Percentiles rank a stretch among this genome's conserved stretches.
Conservation (phyloP, 768 basidiomycete species). For the Mycena rosella region DNA sequence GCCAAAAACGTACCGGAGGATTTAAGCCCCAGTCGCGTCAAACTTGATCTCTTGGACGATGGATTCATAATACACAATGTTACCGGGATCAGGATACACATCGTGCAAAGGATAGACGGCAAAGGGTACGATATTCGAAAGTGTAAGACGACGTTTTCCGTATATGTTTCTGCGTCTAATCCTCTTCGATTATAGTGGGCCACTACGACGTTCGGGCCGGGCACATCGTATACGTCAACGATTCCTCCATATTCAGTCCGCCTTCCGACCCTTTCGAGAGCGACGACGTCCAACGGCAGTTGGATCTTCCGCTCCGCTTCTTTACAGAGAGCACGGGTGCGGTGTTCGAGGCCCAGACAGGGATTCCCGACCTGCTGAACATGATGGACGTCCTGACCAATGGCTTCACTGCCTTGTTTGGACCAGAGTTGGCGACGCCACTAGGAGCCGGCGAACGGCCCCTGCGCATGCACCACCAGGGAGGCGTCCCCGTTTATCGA, state of each 20-base stretch:
- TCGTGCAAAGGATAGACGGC: conserved; percentile 71
- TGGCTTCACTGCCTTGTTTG: conserved; percentile 80
- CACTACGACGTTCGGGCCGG: conserved; percentile 85
- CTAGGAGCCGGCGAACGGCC: conserved; percentile 37
- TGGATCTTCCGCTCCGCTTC: conserved; percentile 71
- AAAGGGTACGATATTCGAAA: conserved; percentile 89
- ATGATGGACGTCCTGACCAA: conserved; percentile 63
- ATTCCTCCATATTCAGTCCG: conserved; percentile 59
- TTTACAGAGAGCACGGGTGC: conserved; percentile 67
- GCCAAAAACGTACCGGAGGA: conserved; percentile 74
- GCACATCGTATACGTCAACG: conserved; percentile 86
- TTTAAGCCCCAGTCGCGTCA: conserved; percentile 72
- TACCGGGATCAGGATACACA: conserved; percentile 81
- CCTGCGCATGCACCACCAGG: conserved; percentile 61
- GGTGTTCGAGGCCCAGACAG: conserved; percentile 54
- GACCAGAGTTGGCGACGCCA: conserved; percentile 64
- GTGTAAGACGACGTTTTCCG: conserved; percentile 60
- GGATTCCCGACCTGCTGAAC: conserved; percentile 48
- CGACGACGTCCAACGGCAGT: conserved; percentile 42
- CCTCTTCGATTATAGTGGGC: conserved; percentile 68
- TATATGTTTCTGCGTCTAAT: background rate
- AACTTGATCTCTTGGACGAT: conserved; percentile 70
- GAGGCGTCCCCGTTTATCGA: conserved; percentile 68
- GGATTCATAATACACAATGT: conserved; percentile 85
- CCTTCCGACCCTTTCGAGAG: conserved; percentile 26